Conservation (phyloP, 169 alveolate species). For the Plasmodium relictum region DNA sequence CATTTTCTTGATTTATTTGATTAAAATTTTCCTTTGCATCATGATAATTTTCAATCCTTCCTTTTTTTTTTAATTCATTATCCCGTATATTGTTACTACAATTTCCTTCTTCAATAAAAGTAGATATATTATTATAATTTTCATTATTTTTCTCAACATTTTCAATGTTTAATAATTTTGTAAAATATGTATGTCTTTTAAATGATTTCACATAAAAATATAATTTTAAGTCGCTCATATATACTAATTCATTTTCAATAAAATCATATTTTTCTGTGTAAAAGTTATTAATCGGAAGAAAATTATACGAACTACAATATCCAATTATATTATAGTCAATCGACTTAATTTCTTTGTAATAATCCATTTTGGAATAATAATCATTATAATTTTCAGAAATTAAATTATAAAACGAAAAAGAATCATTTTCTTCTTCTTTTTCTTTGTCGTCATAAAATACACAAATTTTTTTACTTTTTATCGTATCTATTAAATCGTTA, state of each 20-base stretch:
- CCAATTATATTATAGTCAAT: conserved; percentile 33
- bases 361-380: conserved; percentile 36
- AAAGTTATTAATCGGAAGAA: conserved; percentile 56
- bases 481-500: conserved; percentile 59
- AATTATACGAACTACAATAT: conserved; percentile 69
- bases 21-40: not conserved
- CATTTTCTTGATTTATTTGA: not conserved
- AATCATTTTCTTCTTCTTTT: conserved; percentile 73
- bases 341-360: conserved; percentile 59
- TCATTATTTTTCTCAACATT: not conserved
- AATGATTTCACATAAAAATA: conserved; percentile 53
- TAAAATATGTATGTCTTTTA: conserved; percentile 66
- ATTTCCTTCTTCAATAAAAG: too few species aligned
- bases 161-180: conserved; percentile 28
- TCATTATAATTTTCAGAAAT: conserved; percentile 13
- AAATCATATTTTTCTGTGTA: conserved; percentile 76
- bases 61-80: not conserved
- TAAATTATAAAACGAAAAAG: conserved; percentile 19
- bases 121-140: not conserved
- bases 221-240: conserved; percentile 55
- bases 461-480: conserved; percentile 74
- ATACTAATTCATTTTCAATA: conserved; percentile 54
- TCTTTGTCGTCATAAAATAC: conserved; percentile 73
- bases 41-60: not conserved
- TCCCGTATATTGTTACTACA: not conserved